Base-by-base conservation (phyloP, 1,284 basidiomycete genomes). In the Sporisorium exsertum region DNA sequence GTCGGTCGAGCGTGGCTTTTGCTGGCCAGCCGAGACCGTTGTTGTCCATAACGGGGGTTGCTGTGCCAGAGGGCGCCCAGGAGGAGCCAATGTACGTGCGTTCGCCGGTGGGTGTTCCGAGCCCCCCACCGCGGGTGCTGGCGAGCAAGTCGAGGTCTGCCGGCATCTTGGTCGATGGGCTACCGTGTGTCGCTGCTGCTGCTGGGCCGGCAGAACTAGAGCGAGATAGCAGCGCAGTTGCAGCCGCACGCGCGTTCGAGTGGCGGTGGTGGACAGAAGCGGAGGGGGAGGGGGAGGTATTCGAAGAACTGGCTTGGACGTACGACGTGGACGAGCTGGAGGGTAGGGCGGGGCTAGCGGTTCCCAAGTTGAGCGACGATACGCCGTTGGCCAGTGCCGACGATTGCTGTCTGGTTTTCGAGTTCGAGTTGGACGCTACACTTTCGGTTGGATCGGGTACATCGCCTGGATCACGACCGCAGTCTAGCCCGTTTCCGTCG, bases 21-120 rank as follows among this genome's bases (percentile, higher is more conserved):
- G 72, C 78, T 0, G 84, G 84, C 83, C 83, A 85, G 9, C 84
- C 84, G 10, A 85, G 72, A 0, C 84, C 84, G 57, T 84, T 72
- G 49, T 78, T 73, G 46, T 85, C 81, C 54, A 84, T 81, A 6
- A 84, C 83, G 6, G 84, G 80, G 0, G 81, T 82, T 15, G 68
- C 47, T 1, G 67, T 57, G 6, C 80, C 79, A 3, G 69, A 71
- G 13, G 71, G 33, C 9, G 66, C 32, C 52, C 69, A 78, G 5
- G 72, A 58, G 2, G 72, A 65, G 12, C 75, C 75, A 46, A 81
- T 80, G 52, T 67, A 74, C 15, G 81, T 83, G 37, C 65, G 63
- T 16, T 78, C 79, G 9, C 81, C 81, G 2, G 81, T 81, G 2
- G 81, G 81, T 2, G 81, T 83, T 16, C 81, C 81, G 5, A 83